Evolutionary conservation across 176 grass and related monocot species (phyloP), one percentile per base, ranked within the genome.

Genomic region (Hordeum marinum): DNA sequence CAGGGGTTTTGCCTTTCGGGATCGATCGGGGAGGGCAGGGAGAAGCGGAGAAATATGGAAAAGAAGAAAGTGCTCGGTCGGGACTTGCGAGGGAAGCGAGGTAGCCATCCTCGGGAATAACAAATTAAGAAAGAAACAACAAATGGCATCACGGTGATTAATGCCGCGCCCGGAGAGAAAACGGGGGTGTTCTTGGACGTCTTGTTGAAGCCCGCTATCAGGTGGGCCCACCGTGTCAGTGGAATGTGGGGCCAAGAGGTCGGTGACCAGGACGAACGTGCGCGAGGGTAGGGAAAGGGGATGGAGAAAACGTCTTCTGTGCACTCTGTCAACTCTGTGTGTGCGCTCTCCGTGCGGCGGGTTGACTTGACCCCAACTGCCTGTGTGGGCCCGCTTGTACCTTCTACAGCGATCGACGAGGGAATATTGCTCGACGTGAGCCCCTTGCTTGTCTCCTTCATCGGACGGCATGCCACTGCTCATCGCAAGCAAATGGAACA

Each of bases 1-100:
- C 21, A 40, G 52, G 52, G 52, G 52, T 57, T 57, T 57, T 57
- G 80, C 31, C 75, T 20, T 60, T 84, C 43, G 77, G 77, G 77
- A 80, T 80, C 77, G 15, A 79, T 52, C 48, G 52, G 18, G 2
- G 46, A 50, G 14, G 4, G 15, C 18, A 57, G 52, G 60, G 72
- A 21, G 43, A 52, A 26, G 50, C 15, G n/a, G 58, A 18, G 26
- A 75, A 52, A 21, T 27, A 32, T 9, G 45, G n/a, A 31, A 66
- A 17, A 17, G 27, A 72, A 26, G 41, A 43, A 50, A 8, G 25
- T 48, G 71, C 42, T 50, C 21, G 23, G 52, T 57, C 52, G 52
- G 64, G 27, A 65, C 79, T 13, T 75, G 82, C 59, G 82, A 84
- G 20, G 87, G 66, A 74, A 73, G 41, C 73, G 73, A 70, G 72